Base-by-base conservation (phyloP, 2,329 filamentous ascomycete genomes). In the Didymella pomorum region DNA sequence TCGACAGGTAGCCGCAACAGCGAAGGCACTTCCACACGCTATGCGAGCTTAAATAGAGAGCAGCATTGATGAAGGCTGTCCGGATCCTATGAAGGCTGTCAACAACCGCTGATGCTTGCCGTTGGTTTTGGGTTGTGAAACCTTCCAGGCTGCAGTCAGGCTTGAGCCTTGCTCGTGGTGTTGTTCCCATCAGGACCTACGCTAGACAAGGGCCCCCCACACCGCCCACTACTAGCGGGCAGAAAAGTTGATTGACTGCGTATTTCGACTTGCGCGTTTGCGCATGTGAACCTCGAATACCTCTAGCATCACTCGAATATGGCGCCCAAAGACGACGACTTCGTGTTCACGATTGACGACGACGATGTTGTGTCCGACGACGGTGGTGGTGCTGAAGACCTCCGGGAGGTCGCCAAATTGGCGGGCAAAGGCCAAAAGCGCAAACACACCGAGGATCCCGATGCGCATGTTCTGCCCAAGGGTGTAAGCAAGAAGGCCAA, bases 341-440 rank as follows among this genome's bases (percentile, higher is more conserved):
- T 78, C 23, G 65, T 78, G 10, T 75, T 75, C 57, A 78, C 76
- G 26, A 77, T 78, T 60, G 76, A 74, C 39, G 76, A 78, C 56
- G 64, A 77, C 54, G 75, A 78, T 28, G 69, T 76, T 50, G 67
- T 77, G 26, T 75, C 74, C 46, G 74, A 75, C 64, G 74, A 77
- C 64, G 74, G 77, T 58, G 71, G 72, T 46, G 71, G 67, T 49
- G 58, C 68, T 58, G 71, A 73, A 39, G 74, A 74, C 16, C 43
- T 61, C 23, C 58, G 62, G 42, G 57, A 68, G 21, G 65, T 67
- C 10, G 56, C 67, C 1, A 75, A 74, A 60, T 64, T 76, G 10
- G 61, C 73, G 20, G 74, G 73, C 2, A 68, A 65, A 10, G 74
- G 74, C n/a, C 76, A 75, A 63, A 76, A 76, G 63, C 66, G 73